Evolutionary conservation across 257 asterid species (phyloP).

Genomic region (Fraxinus pennsylvanica): DNA sequence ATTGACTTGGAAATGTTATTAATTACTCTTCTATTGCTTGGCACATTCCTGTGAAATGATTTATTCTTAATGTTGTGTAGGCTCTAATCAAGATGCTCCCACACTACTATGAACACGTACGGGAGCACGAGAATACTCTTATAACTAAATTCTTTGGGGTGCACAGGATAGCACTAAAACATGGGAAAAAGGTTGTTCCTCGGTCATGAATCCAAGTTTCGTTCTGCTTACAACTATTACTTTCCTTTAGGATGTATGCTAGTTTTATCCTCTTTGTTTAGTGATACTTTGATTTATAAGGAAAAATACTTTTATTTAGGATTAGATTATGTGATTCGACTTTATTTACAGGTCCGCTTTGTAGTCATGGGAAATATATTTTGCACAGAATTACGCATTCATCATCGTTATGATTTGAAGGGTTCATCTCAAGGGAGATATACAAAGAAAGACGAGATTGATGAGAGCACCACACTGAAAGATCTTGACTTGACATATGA

Average conservation of each 20-base stretch:
- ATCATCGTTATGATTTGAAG: constrained; percentile 92
- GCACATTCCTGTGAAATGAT: neutral
- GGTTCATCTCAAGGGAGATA: constrained; percentile 93
- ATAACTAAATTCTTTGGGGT: constrained; percentile 94
- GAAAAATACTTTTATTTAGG: constrained; percentile 15
- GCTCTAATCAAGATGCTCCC: constrained; percentile 87
- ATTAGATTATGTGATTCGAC: neutral
- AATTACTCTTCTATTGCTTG: constrained; percentile 15
- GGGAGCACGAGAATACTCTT: constrained; percentile 84
- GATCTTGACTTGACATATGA: constrained; percentile 89
- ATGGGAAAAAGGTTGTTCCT: constrained; percentile 70
- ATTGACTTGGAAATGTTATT: constrained; percentile 1
- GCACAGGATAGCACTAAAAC: constrained; percentile 66
- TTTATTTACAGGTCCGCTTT: constrained; percentile 78
- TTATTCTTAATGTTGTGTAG: constrained; percentile 41
- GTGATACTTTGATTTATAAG: constrained; percentile 3
- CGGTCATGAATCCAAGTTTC: constrained; percentile 16
- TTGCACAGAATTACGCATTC: constrained; percentile 88
- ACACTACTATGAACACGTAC: constrained; percentile 73
- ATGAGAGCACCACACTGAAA: constrained; percentile 82
- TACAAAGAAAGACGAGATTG: constrained; percentile 71
- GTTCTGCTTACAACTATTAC: constrained; percentile 11
- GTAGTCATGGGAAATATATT: constrained; percentile 99
- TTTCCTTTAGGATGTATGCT: constrained; percentile 9
- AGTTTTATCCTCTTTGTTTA: neutral